Conservation (phyloP, 176 grass and related monocot genomes). For the Tillandsia leiboldiana region DNA sequence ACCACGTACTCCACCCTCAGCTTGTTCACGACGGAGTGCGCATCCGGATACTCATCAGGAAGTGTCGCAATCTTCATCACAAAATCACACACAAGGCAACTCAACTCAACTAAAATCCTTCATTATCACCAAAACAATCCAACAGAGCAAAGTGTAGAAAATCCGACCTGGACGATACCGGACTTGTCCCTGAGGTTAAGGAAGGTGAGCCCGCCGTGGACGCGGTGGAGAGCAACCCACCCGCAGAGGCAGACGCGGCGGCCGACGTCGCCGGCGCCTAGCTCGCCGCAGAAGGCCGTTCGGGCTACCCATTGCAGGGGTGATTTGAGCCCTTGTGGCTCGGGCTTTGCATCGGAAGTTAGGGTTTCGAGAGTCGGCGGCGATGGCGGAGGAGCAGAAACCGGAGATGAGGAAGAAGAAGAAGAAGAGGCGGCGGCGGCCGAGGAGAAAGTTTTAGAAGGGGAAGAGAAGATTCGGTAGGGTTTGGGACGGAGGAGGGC, state of each 20-base stretch:
- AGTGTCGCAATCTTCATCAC: slow-evolving; percentile 56
- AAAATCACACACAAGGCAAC: background rate
- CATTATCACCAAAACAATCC: background rate
- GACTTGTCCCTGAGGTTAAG: slow-evolving; percentile 68
- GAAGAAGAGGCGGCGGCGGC: slow-evolving; percentile 26
- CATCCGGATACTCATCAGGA: slow-evolving; percentile 57
- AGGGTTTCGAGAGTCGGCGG: slow-evolving; percentile 28
- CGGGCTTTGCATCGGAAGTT: slow-evolving; percentile 19
- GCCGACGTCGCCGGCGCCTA: slow-evolving; percentile 48
- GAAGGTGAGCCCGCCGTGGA: slow-evolving; percentile 78
- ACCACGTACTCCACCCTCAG: slow-evolving; percentile 88
- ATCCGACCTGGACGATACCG: slow-evolving; percentile 62
- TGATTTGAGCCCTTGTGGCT: slow-evolving; percentile 18
- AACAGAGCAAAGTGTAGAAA: background rate
- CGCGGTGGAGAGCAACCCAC: slow-evolving; percentile 81
- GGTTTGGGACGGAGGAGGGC: slow-evolving; percentile 19
- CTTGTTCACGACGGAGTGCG: slow-evolving; percentile 56
- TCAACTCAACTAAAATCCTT: background rate
- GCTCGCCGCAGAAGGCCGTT: slow-evolving; percentile 55
- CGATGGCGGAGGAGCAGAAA: slow-evolving; percentile 7
- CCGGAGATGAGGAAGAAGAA: slow-evolving; percentile 13
- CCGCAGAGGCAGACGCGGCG: slow-evolving; percentile 70
- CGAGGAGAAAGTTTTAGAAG: background rate
- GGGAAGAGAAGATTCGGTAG: background rate
- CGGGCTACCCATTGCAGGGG: slow-evolving; percentile 52